These are phyloP conservation scores for Hyparrhenia diplandra DNA, from an alignment of 176 grass and related monocot genomes.

Conservation along the genomic window DNA sequence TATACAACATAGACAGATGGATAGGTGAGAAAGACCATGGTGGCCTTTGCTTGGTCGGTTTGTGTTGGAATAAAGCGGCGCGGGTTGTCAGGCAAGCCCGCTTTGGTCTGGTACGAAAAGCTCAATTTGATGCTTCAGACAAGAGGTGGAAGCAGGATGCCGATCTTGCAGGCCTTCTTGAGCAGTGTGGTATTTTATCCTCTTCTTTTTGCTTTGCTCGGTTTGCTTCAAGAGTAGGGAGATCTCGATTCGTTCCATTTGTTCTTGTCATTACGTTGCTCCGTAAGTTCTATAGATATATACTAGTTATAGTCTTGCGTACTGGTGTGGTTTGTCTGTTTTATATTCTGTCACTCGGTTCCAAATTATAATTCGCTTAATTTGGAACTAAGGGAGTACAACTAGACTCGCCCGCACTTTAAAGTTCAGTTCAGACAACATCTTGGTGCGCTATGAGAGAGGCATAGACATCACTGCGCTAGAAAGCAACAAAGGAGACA, in stretches of 20 bases:
- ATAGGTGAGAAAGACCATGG: neutral
- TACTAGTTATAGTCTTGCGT: no score
- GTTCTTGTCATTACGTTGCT: neutral
- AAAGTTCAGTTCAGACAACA: no score
- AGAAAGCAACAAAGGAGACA: no score
- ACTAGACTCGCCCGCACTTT: no score
- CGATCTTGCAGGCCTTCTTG: neutral
- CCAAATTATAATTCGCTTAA: no score
- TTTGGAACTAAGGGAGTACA: no score
- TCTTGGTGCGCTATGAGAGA: no score
- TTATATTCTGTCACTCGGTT: no score
- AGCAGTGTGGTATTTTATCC: neutral
- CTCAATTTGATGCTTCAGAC: neutral
- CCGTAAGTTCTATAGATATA: neutral
- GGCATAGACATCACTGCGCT: no score
- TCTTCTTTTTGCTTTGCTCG: neutral
- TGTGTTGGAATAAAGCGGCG: slow-evolving; percentile 16
- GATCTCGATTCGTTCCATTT: neutral
- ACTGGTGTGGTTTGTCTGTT: no score
- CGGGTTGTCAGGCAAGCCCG: neutral
- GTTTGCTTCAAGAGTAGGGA: neutral
- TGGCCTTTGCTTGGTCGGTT: slow-evolving; percentile 29
- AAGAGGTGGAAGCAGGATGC: neutral
- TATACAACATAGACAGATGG: neutral
- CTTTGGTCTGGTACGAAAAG: neutral